Conservation (phyloP, 2,329 filamentous ascomycete species). For the Pseudogymnoascus sp. region DNA sequence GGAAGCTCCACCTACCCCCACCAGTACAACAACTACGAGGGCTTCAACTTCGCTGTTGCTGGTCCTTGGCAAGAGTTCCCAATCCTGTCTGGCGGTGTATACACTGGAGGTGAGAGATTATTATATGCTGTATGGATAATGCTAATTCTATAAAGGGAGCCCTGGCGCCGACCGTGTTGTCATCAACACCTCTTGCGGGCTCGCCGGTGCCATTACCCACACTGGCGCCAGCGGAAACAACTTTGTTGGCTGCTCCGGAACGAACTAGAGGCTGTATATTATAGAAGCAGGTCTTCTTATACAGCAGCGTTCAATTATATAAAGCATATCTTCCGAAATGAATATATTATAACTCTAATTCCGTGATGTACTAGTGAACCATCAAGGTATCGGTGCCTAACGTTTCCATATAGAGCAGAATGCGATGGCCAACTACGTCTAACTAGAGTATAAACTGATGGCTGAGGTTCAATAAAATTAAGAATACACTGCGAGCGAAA, state of each 20-base stretch:
- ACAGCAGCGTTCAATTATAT: background rate
- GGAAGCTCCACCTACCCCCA: constrained; percentile 44
- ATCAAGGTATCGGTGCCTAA: background rate
- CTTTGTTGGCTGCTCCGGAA: constrained; percentile 52
- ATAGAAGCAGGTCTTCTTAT: background rate
- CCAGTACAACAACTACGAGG: constrained; percentile 53
- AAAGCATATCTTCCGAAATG: background rate
- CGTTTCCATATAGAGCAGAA: background rate
- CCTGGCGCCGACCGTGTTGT: constrained; percentile 61
- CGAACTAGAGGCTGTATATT: background rate
- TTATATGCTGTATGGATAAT: constrained; percentile 7
- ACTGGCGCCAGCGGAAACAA: constrained; percentile 59
- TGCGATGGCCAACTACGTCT: background rate
- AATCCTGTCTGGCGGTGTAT: constrained; percentile 41
- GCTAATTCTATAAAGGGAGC: constrained; percentile 34
- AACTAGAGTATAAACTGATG: background rate
- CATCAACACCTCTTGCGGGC: constrained; percentile 47
- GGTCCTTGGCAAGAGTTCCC: constrained; percentile 59
- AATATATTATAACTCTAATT: background rate
- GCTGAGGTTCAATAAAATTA: background rate
- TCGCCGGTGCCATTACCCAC: constrained; percentile 60
- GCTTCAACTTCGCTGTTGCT: constrained; percentile 47
- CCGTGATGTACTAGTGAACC: background rate
- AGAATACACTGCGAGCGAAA: background rate
- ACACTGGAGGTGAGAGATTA: constrained; percentile 42